Conservation (phyloP, 2,329 filamentous ascomycete species). For the Trichophyton verrucosum region DNA sequence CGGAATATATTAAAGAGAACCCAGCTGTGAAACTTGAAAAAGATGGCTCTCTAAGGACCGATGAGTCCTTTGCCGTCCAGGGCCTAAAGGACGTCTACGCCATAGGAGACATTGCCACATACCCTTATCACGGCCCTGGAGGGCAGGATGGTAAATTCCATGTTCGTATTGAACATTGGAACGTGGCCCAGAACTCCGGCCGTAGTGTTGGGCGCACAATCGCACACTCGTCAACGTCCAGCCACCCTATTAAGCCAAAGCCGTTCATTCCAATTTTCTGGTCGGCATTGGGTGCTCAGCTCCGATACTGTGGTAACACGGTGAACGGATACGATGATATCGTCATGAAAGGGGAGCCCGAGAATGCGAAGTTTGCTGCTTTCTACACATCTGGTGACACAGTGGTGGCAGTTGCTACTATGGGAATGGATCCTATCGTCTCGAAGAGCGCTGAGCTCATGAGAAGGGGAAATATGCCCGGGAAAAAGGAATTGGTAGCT, state of each 20-base stretch:
- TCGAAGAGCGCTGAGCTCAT: conserved; percentile 72
- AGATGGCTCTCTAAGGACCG: conserved; percentile 74
- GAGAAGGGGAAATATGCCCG: conserved; percentile 67
- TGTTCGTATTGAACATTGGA: conserved; percentile 93
- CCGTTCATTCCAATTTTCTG: conserved; percentile 91
- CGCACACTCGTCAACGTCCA: conserved; percentile 34
- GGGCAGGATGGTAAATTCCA: conserved; percentile 45
- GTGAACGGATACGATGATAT: conserved; percentile 73
- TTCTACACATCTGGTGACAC: conserved; percentile 81
- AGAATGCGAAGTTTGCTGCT: conserved; percentile 70
- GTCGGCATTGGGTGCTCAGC: conserved; percentile 79
- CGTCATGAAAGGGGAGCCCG: conserved; percentile 62
- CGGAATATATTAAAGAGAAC: conserved; percentile 67
- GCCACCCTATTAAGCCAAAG: conserved; percentile 43
- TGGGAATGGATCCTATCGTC: conserved; percentile 84
- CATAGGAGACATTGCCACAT: conserved; percentile 88
- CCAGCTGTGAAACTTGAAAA: conserved; percentile 56
- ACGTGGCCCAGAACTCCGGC: conserved; percentile 89
- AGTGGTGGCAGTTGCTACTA: conserved; percentile 79
- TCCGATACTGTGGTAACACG: conserved; percentile 89
- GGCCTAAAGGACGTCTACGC: conserved; percentile 78
- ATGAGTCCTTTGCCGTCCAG: conserved; percentile 64
- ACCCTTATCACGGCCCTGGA: conserved; percentile 83
- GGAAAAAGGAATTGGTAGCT: conserved; percentile 61
- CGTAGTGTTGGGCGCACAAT: conserved; percentile 70